Conservation (phyloP, 768 basidiomycete species). For the Agaricus subrufescens region DNA sequence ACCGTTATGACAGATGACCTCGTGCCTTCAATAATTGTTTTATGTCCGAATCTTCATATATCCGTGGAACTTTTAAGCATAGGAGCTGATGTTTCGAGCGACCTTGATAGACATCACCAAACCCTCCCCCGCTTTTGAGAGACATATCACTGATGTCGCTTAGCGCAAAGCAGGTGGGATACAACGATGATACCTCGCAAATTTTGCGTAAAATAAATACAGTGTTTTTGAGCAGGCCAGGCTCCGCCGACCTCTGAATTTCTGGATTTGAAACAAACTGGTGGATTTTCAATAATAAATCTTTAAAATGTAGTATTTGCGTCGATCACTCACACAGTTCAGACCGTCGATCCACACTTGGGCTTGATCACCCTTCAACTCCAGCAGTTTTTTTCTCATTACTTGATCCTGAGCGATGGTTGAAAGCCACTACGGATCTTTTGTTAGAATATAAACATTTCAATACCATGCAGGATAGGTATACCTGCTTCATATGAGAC, state of each 20-base stretch:
- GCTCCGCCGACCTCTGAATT: background rate
- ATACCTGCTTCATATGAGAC: too few relatives aligned
- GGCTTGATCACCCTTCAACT: too few relatives aligned
- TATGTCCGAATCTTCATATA: conserved; percentile 10
- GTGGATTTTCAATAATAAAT: too few relatives aligned
- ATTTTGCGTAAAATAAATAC: conserved; percentile 9
- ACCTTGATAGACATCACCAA: conserved; percentile 24
- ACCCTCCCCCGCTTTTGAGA: conserved; percentile 17
- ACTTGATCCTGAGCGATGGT: too few relatives aligned
- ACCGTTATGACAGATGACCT: conserved; percentile 2
- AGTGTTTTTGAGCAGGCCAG: conserved; percentile 19
- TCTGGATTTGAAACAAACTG: too few relatives aligned
- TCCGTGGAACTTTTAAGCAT: conserved; percentile 20
- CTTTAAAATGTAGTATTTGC: too few relatives aligned
- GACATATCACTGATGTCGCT: conserved; percentile 9
- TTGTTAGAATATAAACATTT: too few relatives aligned
- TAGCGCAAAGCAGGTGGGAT: conserved; percentile 21
- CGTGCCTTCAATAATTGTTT: conserved; percentile 17
- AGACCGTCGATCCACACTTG: too few relatives aligned
- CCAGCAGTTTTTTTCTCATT: too few relatives aligned
- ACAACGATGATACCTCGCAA: conserved; percentile 18
- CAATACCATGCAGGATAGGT: too few relatives aligned
- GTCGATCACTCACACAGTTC: too few relatives aligned
- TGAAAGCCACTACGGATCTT: too few relatives aligned
- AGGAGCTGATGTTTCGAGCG: conserved; percentile 12